Evolutionary conservation across 2,329 filamentous ascomycete species (phyloP).

Genomic region (Penicillium sp.): DNA sequence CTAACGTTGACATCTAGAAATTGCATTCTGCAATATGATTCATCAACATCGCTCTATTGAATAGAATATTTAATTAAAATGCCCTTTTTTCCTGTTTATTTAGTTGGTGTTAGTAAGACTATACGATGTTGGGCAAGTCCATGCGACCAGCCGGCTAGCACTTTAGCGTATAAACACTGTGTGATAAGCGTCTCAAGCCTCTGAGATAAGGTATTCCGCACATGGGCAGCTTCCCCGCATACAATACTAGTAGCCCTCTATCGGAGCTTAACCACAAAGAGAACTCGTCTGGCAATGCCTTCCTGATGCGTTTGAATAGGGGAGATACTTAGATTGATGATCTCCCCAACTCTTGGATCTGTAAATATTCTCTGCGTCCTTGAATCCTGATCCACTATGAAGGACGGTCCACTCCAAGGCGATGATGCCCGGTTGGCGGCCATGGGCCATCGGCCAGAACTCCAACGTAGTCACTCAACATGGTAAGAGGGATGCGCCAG

Average conservation of each 20-base stretch:
- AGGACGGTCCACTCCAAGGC: conserved; percentile 18
- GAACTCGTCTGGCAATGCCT: conserved; percentile 4
- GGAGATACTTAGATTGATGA: not conserved
- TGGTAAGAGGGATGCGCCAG: conserved; percentile 31
- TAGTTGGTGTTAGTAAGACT: not conserved
- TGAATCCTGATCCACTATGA: conserved; percentile 10
- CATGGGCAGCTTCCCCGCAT: conserved; percentile 8
- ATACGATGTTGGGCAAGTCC: conserved; percentile 18
- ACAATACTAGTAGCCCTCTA: not conserved
- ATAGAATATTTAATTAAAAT: not conserved
- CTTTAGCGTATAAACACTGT: not conserved
- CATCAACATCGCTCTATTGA: not conserved
- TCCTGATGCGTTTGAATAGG: not conserved
- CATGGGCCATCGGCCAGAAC: conserved; percentile 57
- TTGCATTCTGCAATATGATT: not conserved
- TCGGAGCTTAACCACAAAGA: conserved; percentile 1
- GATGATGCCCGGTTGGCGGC: conserved; percentile 26
- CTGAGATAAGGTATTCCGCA: not conserved
- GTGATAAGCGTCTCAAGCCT: not conserved
- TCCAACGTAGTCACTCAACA: conserved; percentile 58
- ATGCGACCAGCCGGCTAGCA: conserved; percentile 10
- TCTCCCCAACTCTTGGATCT: not conserved
- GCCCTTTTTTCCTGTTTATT: not conserved
- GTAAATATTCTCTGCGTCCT: not conserved
- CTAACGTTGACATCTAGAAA: not conserved